Percentiles rank a stretch among this genome's conserved stretches.
phyloP scores from a whole-genome alignment of 768 basidiomycete genomes.

The Leccinum boreale region DNA sequence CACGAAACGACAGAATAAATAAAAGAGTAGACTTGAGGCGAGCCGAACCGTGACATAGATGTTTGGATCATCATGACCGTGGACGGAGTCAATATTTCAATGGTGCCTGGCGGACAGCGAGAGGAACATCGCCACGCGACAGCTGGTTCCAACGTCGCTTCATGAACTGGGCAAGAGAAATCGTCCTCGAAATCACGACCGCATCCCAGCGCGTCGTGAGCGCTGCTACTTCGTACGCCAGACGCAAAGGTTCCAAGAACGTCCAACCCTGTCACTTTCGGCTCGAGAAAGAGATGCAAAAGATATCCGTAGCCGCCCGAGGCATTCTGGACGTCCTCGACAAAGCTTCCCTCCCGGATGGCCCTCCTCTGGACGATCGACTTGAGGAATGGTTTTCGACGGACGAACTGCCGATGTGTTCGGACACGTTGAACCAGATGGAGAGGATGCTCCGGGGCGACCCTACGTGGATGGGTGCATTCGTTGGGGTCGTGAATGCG shows the following conservation, averaged over 20 bases:
- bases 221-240: constrained; percentile 1
- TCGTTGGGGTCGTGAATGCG: background rate
- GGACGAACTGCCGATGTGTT: constrained; percentile 1
- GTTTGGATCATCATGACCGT: too few species aligned
- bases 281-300: constrained; percentile 13
- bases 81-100: too few species aligned
- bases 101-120: too few species aligned
- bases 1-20: too few species aligned
- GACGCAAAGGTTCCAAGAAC: background rate
- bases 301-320: background rate
- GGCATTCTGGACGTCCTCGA: constrained; percentile 1
- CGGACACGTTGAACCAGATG: constrained; percentile 7
- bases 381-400: constrained; percentile 10
- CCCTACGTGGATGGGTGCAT: background rate
- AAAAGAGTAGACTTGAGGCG: too few species aligned
- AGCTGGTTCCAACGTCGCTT: background rate
- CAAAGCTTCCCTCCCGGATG: background rate
- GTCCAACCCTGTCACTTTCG: constrained; percentile 10
- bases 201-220: background rate
- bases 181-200: background rate
- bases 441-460: constrained; percentile 4
- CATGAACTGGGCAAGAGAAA: constrained; percentile 1
- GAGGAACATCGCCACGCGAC: background rate
- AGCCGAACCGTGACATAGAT: too few species aligned
- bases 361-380: constrained; percentile 7